Conservation (phyloP, 2,329 filamentous ascomycete genomes). For the Colletotrichum siamense region DNA sequence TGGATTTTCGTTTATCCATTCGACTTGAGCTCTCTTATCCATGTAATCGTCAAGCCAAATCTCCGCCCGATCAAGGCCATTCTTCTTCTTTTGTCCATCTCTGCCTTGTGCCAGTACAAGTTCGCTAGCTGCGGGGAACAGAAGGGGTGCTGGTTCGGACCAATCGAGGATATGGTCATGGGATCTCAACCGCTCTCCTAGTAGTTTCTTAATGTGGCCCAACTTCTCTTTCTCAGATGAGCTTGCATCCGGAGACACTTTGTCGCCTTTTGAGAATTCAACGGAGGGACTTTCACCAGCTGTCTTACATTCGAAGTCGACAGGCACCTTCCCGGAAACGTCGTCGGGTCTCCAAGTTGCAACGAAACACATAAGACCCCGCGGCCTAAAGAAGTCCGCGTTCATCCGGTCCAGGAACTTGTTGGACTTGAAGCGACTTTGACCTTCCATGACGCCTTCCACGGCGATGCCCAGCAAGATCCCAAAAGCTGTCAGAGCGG, state of each 20-base stretch:
- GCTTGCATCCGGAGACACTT: not conserved
- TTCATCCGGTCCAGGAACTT: constrained; percentile 62
- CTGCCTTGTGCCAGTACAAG: not conserved
- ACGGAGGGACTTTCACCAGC: rapidly evolving
- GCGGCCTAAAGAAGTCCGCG: constrained; percentile 60
- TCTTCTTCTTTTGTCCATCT: constrained; percentile 24
- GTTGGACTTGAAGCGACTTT: constrained; percentile 50
- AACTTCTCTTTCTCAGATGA: not conserved
- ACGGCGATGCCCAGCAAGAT: constrained; percentile 48
- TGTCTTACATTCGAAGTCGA: constrained; percentile 34
- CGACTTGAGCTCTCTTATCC: constrained; percentile 25
- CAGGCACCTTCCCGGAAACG: constrained; percentile 22
- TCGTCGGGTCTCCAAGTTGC: constrained; percentile 56
- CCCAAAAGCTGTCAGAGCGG: constrained; percentile 46
- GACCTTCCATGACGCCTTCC: constrained; percentile 43
- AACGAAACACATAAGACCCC: constrained; percentile 55
- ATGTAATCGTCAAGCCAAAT: constrained; percentile 25
- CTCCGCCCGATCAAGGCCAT: constrained; percentile 22
- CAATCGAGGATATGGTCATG: constrained; percentile 43
- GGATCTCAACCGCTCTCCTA: not conserved
- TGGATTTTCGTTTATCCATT: constrained; percentile 25
- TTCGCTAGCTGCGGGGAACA: constrained; percentile 41
- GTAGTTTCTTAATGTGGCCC: not conserved
- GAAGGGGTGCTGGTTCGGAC: constrained; percentile 51
- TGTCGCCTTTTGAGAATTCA: not conserved